Conservation (phyloP, 2,329 filamentous ascomycete species). For the Xylaria sp. region DNA sequence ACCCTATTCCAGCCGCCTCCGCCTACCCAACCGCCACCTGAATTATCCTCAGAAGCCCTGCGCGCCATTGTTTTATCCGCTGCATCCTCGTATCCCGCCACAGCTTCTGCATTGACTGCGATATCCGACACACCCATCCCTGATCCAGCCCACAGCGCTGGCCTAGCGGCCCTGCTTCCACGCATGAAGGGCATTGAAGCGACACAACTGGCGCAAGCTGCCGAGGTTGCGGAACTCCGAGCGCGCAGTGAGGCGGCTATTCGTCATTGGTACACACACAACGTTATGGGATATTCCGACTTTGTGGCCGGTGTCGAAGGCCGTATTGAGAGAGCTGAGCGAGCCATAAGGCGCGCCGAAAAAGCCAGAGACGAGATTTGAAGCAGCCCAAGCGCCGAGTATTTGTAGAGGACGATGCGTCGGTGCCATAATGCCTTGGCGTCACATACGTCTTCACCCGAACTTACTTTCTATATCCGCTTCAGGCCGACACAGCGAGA, state of each 20-base stretch:
- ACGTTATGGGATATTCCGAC: slow-evolving; percentile 74
- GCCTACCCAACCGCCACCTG: slow-evolving; percentile 60
- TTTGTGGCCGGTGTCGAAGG: slow-evolving; percentile 78
- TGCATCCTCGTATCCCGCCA: slow-evolving; percentile 65
- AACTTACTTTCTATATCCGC: neutral
- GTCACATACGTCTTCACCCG: neutral
- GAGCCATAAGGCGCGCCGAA: slow-evolving; percentile 72
- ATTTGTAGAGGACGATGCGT: neutral
- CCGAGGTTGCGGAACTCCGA: slow-evolving; percentile 72
- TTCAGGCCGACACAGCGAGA: neutral
- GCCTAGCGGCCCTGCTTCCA: slow-evolving; percentile 67
- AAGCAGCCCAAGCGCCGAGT: slow-evolving; percentile 12
- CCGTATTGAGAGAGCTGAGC: slow-evolving; percentile 73
- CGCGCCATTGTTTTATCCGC: slow-evolving; percentile 67
- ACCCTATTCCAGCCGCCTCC: slow-evolving; percentile 64
- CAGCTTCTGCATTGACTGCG: slow-evolving; percentile 68
- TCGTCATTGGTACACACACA: slow-evolving; percentile 78
- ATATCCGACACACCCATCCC: slow-evolving; percentile 67
- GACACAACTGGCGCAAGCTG: slow-evolving; percentile 70
- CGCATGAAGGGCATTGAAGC: slow-evolving; percentile 71
- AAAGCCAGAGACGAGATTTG: slow-evolving; percentile 63
- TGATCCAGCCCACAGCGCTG: slow-evolving; percentile 64
- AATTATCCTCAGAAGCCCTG: slow-evolving; percentile 63
- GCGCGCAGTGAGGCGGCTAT: slow-evolving; percentile 71
- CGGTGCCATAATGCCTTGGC: neutral